phyloP scores from a whole-genome alignment of 805 yeast genomes.

The Sugiyamaella qingdaonensis region DNA sequence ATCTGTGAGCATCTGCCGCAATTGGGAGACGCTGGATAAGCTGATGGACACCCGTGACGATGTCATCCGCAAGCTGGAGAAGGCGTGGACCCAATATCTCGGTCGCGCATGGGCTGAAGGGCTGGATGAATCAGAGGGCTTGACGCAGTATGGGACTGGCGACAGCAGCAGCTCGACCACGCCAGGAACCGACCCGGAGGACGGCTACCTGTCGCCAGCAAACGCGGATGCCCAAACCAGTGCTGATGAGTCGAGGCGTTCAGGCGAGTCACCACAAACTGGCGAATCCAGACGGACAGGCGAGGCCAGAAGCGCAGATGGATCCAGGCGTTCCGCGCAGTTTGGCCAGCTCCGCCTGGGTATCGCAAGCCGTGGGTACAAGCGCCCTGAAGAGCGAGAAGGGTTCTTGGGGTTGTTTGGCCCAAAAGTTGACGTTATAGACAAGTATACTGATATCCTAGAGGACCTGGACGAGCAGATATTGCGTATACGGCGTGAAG shows the following conservation, averaged over 20 bases:
- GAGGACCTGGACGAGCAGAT: conserved; percentile 70
- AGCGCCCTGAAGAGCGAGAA: conserved; percentile 58
- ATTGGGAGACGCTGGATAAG: conserved; percentile 73
- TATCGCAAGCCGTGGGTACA: conserved; percentile 27
- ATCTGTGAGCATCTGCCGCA: conserved; percentile 73
- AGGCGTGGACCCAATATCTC: conserved; percentile 66
- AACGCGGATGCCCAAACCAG: neutral
- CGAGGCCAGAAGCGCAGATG: neutral
- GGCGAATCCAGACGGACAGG: neutral
- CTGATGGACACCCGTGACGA: conserved; percentile 57
- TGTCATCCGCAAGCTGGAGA: conserved; percentile 57
- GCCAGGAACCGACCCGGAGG: neutral
- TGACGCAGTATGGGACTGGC: neutral
- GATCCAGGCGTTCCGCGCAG: conserved; percentile 3
- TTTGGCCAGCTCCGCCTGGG: conserved; percentile 19
- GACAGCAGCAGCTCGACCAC: neutral
- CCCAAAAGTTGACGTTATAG: conserved; percentile 72
- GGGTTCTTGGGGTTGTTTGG: conserved; percentile 67
- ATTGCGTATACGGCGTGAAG: conserved; percentile 38
- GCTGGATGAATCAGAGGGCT: conserved; percentile 1
- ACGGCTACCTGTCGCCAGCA: neutral
- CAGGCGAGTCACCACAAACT: too few species aligned
- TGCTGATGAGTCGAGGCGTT: neutral
- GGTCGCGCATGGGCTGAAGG: conserved; percentile 35
- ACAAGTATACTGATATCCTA: conserved; percentile 64